These are phyloP conservation scores for Akanthomyces uredinophilus DNA, from an alignment of 2,329 filamentous ascomycete genomes.

Conservation along the genomic window DNA sequence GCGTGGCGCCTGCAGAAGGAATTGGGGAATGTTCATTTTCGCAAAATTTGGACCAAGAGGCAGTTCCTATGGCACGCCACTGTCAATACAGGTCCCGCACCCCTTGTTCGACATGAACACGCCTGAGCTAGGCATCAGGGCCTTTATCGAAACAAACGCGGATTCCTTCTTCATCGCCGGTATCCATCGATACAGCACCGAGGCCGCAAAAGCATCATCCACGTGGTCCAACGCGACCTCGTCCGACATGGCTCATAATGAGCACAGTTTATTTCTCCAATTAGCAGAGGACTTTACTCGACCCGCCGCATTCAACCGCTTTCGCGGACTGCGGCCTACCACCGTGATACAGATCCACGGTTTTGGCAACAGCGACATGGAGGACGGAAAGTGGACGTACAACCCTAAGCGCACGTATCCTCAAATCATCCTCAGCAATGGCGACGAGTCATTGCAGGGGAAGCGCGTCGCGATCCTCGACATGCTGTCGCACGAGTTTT, in stretches of 20 bases:
- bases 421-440: slow-evolving; percentile 8
- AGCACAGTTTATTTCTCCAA: slow-evolving; percentile 11
- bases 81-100: slow-evolving; percentile 8
- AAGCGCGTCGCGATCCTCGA: slow-evolving; percentile 6
- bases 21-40: slow-evolving; percentile 13
- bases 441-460: background rate
- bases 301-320: background rate
- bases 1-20: background rate
- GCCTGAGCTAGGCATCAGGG: background rate
- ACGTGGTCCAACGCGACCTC: slow-evolving; percentile 4
- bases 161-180: slow-evolving; percentile 10
- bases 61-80: slow-evolving; percentile 5
- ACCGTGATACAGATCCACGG: slow-evolving; percentile 6
- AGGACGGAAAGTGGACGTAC: background rate
- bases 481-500: slow-evolving; percentile 5
- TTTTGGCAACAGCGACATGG: slow-evolving; percentile 9
- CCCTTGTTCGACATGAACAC: slow-evolving; percentile 11
- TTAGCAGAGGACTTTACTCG: slow-evolving; percentile 3
- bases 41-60: background rate
- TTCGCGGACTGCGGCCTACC: background rate
- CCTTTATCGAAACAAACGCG: slow-evolving; percentile 9
- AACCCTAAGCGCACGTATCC: slow-evolving; percentile 9
- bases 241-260: slow-evolving; percentile 8
- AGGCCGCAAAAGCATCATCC: background rate
- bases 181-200: background rate